Percentiles rank a stretch among this genome's conserved stretches.
phyloP scores from a whole-genome alignment of 2,329 filamentous ascomycete species.

The Claviceps sp. region DNA sequence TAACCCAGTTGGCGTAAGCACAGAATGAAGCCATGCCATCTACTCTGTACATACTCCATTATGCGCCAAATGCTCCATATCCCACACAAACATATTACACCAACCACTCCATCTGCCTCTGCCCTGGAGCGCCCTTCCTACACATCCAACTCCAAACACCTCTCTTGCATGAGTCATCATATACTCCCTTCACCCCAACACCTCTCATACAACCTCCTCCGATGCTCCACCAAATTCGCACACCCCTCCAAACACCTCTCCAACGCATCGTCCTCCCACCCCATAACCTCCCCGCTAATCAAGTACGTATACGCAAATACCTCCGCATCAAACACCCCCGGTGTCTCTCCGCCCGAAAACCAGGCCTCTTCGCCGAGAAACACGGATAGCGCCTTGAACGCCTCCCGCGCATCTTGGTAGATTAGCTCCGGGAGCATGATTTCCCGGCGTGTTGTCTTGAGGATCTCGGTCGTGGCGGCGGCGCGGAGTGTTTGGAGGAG shows the following conservation, averaged over 20 bases:
- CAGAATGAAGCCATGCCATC: too few species aligned
- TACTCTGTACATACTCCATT: too few species aligned
- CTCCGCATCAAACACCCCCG: slow-evolving; percentile 72
- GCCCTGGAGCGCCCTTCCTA: too few species aligned
- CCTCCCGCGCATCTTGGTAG: slow-evolving; percentile 29
- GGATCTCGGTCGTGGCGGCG: slow-evolving; percentile 63
- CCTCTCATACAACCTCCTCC: slow-evolving; percentile 19
- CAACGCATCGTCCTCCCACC: slow-evolving; percentile 52
- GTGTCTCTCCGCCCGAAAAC: slow-evolving; percentile 37
- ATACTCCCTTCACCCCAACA: slow-evolving; percentile 14
- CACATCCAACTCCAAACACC: not conserved
- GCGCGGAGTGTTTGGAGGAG: slow-evolving; percentile 53
- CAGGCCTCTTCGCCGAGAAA: slow-evolving; percentile 27
- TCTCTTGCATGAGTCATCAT: too few species aligned
- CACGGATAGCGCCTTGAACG: slow-evolving; percentile 32
- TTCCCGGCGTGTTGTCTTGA: slow-evolving; percentile 40
- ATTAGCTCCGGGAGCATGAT: slow-evolving; percentile 22
- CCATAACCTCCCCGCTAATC: slow-evolving; percentile 35
- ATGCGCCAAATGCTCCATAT: too few species aligned
- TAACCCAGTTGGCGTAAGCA: too few species aligned
- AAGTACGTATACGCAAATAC: slow-evolving; percentile 85
- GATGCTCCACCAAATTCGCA: slow-evolving; percentile 44
- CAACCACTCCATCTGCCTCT: too few species aligned
- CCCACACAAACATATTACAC: too few species aligned
- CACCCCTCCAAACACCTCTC: slow-evolving; percentile 40